phyloP scores from a whole-genome alignment of 2,329 filamentous ascomycete species.

The Orbilia brochopaga region DNA sequence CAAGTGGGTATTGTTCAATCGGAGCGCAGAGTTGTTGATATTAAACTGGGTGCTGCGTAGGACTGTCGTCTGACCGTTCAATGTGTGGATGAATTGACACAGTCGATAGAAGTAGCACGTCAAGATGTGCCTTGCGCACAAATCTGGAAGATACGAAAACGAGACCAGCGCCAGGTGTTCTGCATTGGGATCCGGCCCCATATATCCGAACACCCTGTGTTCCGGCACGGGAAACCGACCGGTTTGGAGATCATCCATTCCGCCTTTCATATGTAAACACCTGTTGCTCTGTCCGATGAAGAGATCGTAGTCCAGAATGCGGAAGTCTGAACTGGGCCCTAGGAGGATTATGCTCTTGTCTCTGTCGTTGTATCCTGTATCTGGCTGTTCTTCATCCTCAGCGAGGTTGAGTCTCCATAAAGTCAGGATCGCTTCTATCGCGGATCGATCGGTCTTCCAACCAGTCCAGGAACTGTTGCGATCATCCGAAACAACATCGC shows the following conservation, averaged over 20 bases:
- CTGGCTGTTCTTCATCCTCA: conserved; percentile 23
- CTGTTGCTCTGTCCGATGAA: conserved; percentile 23
- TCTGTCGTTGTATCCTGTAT: conserved; percentile 15
- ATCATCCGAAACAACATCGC: conserved; percentile 17
- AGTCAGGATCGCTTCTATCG: conserved; percentile 22
- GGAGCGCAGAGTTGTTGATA: background rate
- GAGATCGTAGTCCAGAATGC: conserved; percentile 24
- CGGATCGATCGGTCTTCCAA: conserved; percentile 16
- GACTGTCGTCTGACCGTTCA: conserved; percentile 12
- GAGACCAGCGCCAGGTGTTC: conserved; percentile 20
- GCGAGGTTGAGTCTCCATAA: conserved; percentile 21
- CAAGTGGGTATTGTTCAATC: conserved; percentile 23
- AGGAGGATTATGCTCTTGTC: conserved; percentile 21
- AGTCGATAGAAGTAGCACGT: conserved; percentile 21
- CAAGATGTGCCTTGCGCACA: conserved; percentile 27
- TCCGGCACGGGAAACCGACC: conserved; percentile 17
- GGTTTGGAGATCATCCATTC: conserved; percentile 17
- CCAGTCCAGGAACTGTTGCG: conserved; percentile 13
- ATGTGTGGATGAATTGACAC: conserved; percentile 2
- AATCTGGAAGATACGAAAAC: conserved; percentile 9
- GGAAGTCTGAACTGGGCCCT: conserved; percentile 17
- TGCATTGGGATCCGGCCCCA: conserved; percentile 1
- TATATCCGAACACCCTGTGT: conserved; percentile 20
- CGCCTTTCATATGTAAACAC: conserved; percentile 18
- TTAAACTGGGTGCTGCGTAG: background rate